These are phyloP conservation scores for Fusarium lateritium DNA, from an alignment of 2,329 filamentous ascomycete genomes.

Conservation along the genomic window DNA sequence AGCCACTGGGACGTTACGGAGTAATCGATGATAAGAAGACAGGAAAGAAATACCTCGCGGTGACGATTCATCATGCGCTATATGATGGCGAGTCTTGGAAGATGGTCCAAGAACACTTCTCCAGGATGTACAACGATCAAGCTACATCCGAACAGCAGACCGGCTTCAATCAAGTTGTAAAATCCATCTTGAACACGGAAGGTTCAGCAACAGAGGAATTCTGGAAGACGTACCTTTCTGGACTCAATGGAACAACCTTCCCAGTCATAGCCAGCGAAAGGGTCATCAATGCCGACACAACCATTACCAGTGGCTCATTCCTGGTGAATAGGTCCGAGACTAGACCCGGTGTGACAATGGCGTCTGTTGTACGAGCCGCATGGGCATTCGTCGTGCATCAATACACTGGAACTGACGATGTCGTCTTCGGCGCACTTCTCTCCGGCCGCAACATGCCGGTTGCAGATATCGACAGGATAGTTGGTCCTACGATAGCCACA, in stretches of 20 bases:
- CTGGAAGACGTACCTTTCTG: not conserved
- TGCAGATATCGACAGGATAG: not conserved
- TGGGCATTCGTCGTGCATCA: slow-evolving; percentile 1
- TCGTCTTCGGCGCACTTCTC: not conserved
- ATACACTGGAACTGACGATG: not conserved
- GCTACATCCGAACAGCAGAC: not conserved
- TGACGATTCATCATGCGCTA: slow-evolving; percentile 7
- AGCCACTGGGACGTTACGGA: not conserved
- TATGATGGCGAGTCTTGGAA: slow-evolving; percentile 5
- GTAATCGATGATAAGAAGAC: not conserved
- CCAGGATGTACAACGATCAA: not conserved
- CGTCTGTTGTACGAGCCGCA: not conserved
- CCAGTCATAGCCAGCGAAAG: not conserved
- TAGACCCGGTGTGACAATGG: not conserved
- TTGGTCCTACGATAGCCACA: slow-evolving; percentile 54
- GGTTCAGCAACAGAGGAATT: not conserved
- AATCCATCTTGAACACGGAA: not conserved
- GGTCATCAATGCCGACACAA: not conserved
- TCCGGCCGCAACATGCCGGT: slow-evolving; percentile 2
- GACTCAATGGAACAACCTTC: not conserved
- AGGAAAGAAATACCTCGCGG: not conserved
- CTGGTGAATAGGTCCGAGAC: not conserved
- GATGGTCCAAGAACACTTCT: not conserved
- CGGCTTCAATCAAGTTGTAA: not conserved
- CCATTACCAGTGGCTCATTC: not conserved